phyloP scores from a whole-genome alignment of 805 yeast genomes.

The Metschnikowia corniflorae region DNA sequence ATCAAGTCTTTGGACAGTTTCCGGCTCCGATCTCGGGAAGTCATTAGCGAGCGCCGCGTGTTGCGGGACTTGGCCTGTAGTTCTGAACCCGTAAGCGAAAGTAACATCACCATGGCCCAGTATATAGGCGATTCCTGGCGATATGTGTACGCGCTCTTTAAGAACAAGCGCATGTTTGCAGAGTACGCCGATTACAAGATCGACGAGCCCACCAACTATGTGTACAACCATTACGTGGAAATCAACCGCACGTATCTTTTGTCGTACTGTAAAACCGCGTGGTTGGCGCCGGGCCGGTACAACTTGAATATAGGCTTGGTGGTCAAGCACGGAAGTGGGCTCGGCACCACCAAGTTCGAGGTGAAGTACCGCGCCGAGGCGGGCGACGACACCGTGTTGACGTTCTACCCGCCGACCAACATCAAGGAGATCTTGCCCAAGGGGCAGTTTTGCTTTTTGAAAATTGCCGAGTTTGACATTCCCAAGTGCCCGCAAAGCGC shows the following conservation, averaged over 20 bases:
- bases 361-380: slow-evolving; percentile 30
- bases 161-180: slow-evolving; percentile 52
- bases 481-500: slow-evolving; percentile 13
- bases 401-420: slow-evolving; percentile 54
- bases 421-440: slow-evolving; percentile 57
- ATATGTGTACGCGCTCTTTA: slow-evolving; percentile 47
- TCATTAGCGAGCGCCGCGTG: slow-evolving; percentile 25
- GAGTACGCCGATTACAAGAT: slow-evolving; percentile 41
- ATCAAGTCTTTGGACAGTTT: slow-evolving; percentile 39
- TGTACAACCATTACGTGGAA: slow-evolving; percentile 44
- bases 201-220: slow-evolving; percentile 46
- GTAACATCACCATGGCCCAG: slow-evolving; percentile 3
- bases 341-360: slow-evolving; percentile 57
- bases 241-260: slow-evolving; percentile 48
- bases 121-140: slow-evolving; percentile 54
- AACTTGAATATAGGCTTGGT: slow-evolving; percentile 51
- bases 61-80: slow-evolving; percentile 19
- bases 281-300: slow-evolving; percentile 48
- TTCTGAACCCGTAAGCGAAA: neutral
- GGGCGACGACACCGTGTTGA: slow-evolving; percentile 27
- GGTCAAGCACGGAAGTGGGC: slow-evolving; percentile 50
- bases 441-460: slow-evolving; percentile 45
- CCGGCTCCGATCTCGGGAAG: slow-evolving; percentile 24
- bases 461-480: slow-evolving; percentile 47
- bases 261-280: slow-evolving; percentile 42